Evolutionary conservation across 140 eudicot species (phyloP), one percentile per base, ranked within the genome.

Genomic region (Bidens hawaiensis): DNA sequence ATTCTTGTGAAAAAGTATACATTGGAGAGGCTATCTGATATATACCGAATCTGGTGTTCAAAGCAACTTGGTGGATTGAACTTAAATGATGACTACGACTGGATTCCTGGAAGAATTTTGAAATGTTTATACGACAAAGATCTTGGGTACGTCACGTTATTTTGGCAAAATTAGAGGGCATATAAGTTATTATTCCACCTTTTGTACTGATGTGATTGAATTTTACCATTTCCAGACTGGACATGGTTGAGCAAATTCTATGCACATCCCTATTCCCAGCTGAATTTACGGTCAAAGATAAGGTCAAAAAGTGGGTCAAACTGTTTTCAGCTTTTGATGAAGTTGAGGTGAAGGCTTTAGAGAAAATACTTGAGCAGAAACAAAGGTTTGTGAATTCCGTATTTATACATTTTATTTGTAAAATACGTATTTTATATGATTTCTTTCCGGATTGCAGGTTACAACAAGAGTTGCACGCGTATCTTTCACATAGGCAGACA

Each of bases 51-150:
- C 36, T 85, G 79, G 78, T 84, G 95, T 73, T 71, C 36, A 74
- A 88, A 69, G 62, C 60, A 48, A 47, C 57, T 60, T 57, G 76
- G 58, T 73, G 83, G 71, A 47, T 72, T 68, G n/a, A 24, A 34
- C 25, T 47, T 58, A 64, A 67, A 27, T 71, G 86, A 78, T 65
- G 95, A 78, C 57, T 87, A 77, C 74, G 93, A 82, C 76, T 93
- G 96, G 96, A 88, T 93, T 48, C 93, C 87, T 57, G 89, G 96
- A 65, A 93, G 75, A 83, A 80, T 93, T 25, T 74, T 93, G 75
- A 88, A 85, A 78, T 80, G 99, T 68, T 81, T 73, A 10, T 75
- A 82, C 60, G 96, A 87, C 54, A 79, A 88, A 65, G 99, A 88
- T 78, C 79, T 88, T 73, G 76, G 94, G 99, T 85, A 88, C 38